Evolutionary conservation across 305 asterid genomes (phyloP).

Genomic region (Solanum hybrid): DNA sequence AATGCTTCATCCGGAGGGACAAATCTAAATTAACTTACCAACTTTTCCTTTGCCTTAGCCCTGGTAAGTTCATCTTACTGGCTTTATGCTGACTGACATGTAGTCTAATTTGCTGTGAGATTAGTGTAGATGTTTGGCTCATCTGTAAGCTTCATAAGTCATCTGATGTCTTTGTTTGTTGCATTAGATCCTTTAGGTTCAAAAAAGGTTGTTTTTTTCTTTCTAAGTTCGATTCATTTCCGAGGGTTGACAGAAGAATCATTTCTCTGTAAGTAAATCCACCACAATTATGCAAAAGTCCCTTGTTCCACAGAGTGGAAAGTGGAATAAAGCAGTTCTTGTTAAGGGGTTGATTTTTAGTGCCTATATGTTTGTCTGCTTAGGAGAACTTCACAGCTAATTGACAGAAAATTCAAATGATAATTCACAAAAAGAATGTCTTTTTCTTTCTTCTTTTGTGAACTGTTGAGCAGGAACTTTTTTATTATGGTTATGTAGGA

Average conservation of each 20-base stretch:
- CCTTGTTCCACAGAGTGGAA: neutral
- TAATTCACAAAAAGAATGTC: neutral
- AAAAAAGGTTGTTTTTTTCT: too few species aligned
- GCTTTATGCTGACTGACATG: neutral
- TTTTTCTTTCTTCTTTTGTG: neutral
- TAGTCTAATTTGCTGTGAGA: neutral
- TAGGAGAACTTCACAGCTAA: neutral
- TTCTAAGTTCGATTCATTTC: neutral
- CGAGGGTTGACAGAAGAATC: neutral
- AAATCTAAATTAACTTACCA: slow-evolving; percentile 72
- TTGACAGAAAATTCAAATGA: neutral
- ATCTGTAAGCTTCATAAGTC: neutral
- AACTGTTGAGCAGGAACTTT: neutral
- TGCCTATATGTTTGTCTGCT: neutral
- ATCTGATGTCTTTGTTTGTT: neutral
- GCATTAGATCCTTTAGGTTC: neutral
- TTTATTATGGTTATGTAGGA: neutral
- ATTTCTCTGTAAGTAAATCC: neutral
- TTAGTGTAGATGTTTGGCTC: neutral
- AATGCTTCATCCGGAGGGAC: slow-evolving; percentile 84
- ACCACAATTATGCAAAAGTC: neutral
- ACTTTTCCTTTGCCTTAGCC: slow-evolving; percentile 77
- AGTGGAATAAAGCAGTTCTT: neutral
- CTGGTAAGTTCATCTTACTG: slow-evolving; percentile 32
- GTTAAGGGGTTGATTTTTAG: neutral